Conservation (phyloP, 257 asterid species). For the Solanum gracilifrons region DNA sequence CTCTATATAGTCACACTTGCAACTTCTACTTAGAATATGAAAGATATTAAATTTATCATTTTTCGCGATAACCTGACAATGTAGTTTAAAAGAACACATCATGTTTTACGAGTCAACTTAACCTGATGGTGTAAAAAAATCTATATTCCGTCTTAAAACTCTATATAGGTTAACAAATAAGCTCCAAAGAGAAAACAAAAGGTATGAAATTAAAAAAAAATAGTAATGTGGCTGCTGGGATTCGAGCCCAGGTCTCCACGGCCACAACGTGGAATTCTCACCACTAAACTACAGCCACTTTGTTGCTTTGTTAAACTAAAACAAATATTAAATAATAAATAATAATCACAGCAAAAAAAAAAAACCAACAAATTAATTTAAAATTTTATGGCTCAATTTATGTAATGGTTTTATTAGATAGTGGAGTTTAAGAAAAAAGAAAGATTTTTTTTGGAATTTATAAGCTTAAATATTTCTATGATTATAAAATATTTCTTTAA, state of each 20-base stretch:
- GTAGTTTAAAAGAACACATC: background rate
- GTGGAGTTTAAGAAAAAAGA: background rate
- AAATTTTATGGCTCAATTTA: background rate
- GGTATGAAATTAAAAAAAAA: background rate
- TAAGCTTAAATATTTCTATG: background rate
- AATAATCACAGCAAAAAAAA: background rate
- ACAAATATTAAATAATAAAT: background rate
- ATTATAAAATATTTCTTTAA: too few relatives aligned
- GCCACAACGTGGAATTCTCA: constrained; percentile 98
- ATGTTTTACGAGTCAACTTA: background rate
- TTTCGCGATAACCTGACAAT: background rate
- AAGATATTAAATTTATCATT: too few relatives aligned
- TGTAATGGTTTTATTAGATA: background rate
- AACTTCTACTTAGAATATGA: too few relatives aligned
- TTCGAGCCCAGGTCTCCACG: constrained; percentile 99
- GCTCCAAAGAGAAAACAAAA: background rate
- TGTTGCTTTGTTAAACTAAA: background rate
- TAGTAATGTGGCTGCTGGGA: constrained; percentile 90
- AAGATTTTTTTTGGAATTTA: background rate
- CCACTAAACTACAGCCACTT: background rate
- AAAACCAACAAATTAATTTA: background rate
- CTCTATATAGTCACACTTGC: background rate
- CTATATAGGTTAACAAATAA: background rate
- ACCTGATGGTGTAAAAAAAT: background rate
- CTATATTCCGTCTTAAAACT: background rate